Conservation (phyloP, 805 yeast species). For the Diddensiella santjacobensis region DNA sequence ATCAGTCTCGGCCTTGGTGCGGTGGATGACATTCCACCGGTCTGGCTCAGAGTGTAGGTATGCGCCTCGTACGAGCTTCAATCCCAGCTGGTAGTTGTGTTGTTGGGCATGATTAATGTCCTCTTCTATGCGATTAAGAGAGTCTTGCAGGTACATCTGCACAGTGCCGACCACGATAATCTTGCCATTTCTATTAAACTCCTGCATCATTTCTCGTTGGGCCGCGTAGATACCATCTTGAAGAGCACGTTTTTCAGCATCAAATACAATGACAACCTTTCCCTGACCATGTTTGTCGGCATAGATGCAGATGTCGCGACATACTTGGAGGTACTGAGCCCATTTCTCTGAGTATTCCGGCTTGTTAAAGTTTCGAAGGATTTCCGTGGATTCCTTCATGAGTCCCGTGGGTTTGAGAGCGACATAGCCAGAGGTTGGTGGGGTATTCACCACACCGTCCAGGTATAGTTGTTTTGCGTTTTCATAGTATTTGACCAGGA, state of each 20-base stretch:
- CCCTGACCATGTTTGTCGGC: conserved; percentile 39
- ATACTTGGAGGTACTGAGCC: conserved; percentile 59
- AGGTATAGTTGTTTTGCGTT: conserved; percentile 26
- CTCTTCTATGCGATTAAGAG: conserved; percentile 53
- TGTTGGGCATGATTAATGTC: conserved; percentile 65
- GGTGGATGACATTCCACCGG: conserved; percentile 63
- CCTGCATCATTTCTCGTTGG: conserved; percentile 74
- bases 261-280: conserved; percentile 64
- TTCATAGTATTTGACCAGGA: conserved; percentile 57
- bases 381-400: conserved; percentile 69
- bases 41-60: conserved; percentile 85
- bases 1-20: conserved; percentile 79
- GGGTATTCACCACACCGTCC: conserved; percentile 44
- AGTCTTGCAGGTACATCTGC: conserved; percentile 83
- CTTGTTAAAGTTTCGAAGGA: conserved; percentile 56
- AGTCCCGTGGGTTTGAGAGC: conserved; percentile 94
- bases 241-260: conserved; percentile 85
- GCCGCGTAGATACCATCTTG: conserved; percentile 90
- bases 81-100: conserved; percentile 65
- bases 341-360: conserved; percentile 51
- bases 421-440: conserved; percentile 84
- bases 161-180: conserved; percentile 80
- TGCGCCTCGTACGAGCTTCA: conserved; percentile 93
- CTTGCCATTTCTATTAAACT: conserved; percentile 61
- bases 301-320: conserved; percentile 58